phyloP scores from a whole-genome alignment of 129 eudicot species.

The Calendula officinalis region DNA sequence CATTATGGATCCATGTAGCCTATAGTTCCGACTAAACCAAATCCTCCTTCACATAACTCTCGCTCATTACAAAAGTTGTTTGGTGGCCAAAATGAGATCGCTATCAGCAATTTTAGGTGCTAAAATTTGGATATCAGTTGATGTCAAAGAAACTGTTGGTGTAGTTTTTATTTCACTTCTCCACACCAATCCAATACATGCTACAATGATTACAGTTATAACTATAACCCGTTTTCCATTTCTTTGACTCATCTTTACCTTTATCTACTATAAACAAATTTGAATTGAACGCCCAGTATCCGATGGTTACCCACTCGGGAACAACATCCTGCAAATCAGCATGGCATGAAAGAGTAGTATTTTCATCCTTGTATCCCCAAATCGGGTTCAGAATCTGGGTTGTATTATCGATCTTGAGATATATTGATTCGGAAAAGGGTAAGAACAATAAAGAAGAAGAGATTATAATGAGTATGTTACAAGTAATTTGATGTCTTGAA shows the following conservation, averaged over 20 bases:
- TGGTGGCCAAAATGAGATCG: conserved; percentile 33
- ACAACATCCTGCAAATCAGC: conserved; percentile 25
- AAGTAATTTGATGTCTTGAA: background rate
- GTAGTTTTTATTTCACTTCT: background rate
- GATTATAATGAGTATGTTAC: background rate
- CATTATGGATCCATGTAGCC: conserved; percentile 5
- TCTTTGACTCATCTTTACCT: background rate
- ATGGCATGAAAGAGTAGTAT: conserved; percentile 9
- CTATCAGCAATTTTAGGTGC: conserved; percentile 31
- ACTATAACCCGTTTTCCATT: background rate
- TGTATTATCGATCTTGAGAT: background rate
- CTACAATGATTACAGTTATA: background rate
- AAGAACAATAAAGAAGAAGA: background rate
- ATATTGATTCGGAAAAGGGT: background rate
- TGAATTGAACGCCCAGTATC: conserved; percentile 34
- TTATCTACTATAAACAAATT: conserved; percentile 2
- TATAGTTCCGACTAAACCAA: conserved; percentile 36
- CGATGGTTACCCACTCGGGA: conserved; percentile 22
- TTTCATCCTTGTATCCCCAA: conserved; percentile 22
- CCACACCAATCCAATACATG: background rate
- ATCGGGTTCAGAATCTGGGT: conserved; percentile 23
- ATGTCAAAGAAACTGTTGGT: conserved; percentile 5
- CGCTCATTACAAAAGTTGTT: conserved; percentile 30
- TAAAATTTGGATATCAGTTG: conserved; percentile 31
- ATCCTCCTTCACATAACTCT: conserved; percentile 45